Conservation (phyloP, 148 eudicot genomes). For the Beta vulgaris region DNA sequence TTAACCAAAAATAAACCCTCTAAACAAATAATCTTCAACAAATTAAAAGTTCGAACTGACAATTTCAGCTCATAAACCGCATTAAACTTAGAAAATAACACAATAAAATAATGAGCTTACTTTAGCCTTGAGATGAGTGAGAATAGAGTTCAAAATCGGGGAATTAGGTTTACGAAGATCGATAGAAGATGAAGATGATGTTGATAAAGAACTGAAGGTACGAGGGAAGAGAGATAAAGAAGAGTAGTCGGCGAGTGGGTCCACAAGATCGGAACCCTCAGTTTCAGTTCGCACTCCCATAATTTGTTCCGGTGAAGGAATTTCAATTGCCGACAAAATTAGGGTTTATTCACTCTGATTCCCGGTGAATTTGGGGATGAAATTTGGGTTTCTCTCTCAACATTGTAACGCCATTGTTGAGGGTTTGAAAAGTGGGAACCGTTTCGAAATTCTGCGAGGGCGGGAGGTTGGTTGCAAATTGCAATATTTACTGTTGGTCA, state of each 20-base stretch:
- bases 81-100: background rate
- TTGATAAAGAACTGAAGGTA: constrained; percentile 5
- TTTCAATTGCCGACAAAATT: background rate
- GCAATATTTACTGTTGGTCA: no score
- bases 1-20: background rate
- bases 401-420: no score
- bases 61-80: background rate
- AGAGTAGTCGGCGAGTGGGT: constrained; percentile 35
- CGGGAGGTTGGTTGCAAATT: no score
- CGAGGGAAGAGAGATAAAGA: constrained; percentile 30
- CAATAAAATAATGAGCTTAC: constrained; percentile 23
- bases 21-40: background rate
- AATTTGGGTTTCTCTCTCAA: background rate
- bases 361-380: background rate
- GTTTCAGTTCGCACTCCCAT: background rate
- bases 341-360: background rate
- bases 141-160: constrained; percentile 32
- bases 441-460: no score
- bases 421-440: no score
- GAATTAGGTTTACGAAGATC: constrained; percentile 11
- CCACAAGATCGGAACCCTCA: constrained; percentile 19
- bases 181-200: constrained; percentile 11
- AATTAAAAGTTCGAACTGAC: background rate
- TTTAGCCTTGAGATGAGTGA: constrained; percentile 39
- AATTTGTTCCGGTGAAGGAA: background rate